Evolutionary conservation across 202 grass and related monocot species (phyloP).

Genomic region (Zizania palustris): DNA sequence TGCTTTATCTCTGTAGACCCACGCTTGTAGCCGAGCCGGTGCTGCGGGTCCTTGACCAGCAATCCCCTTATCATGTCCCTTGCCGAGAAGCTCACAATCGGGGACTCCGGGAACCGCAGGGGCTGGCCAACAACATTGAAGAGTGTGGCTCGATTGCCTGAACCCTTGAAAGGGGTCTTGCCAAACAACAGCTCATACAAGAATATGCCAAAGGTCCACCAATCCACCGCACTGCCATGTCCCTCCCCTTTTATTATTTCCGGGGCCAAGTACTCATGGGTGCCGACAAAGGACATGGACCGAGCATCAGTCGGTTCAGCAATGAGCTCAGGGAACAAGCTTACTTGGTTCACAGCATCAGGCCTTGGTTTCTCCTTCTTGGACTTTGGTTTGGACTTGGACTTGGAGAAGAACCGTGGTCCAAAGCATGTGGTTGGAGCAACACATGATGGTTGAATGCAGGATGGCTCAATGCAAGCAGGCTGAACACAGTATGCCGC

Average conservation of each 20-base stretch:
- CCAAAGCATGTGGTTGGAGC: constrained; percentile 81
- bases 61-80: constrained; percentile 80
- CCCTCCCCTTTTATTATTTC: constrained; percentile 89
- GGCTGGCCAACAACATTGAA: constrained; percentile 79
- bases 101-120: constrained; percentile 68
- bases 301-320: constrained; percentile 79
- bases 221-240: constrained; percentile 74
- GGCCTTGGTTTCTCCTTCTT: constrained; percentile 71
- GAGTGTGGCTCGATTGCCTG: constrained; percentile 76
- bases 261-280: constrained; percentile 82
- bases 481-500: constrained; percentile 77
- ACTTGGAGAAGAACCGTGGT: constrained; percentile 58
- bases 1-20: constrained; percentile 73
- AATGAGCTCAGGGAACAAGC: constrained; percentile 75
- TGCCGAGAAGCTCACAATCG: constrained; percentile 66
- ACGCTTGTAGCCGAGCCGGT: constrained; percentile 66
- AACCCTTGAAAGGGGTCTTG: constrained; percentile 81
- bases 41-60: constrained; percentile 77
- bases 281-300: constrained; percentile 86
- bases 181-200: constrained; percentile 76
- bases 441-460: constrained; percentile 80
- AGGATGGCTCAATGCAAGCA: constrained; percentile 72
- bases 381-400: constrained; percentile 60
- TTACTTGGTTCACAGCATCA: constrained; percentile 59
- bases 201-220: constrained; percentile 91